A percentile compares a stretch with the other conserved stretches of the same genome.
These are phyloP conservation scores for Fagus sylvatica DNA, from an alignment of 306 rosid species.

Conservation along the genomic window DNA sequence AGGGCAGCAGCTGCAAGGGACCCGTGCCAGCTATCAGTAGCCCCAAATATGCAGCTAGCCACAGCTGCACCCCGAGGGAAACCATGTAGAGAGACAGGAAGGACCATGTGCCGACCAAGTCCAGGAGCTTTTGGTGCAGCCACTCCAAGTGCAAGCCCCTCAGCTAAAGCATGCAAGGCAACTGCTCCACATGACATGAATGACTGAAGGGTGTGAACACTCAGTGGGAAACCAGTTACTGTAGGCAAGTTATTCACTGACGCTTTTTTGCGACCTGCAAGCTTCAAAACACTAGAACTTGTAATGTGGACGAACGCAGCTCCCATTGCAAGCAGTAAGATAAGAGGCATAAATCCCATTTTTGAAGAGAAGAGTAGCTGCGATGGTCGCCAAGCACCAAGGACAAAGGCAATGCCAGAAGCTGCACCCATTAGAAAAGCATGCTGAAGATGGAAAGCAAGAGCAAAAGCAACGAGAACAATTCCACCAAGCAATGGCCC, in stretches of 20 bases:
- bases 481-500: slow-evolving; percentile 94
- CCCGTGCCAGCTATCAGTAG: slow-evolving; percentile 92
- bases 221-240: slow-evolving; percentile 51
- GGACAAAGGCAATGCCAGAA: slow-evolving; percentile 95
- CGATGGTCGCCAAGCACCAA: slow-evolving; percentile 90
- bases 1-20: slow-evolving; percentile 88
- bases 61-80: slow-evolving; percentile 99
- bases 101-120: slow-evolving; percentile 94
- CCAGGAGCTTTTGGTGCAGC: slow-evolving; percentile 99
- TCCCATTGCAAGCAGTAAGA: slow-evolving; percentile 63
- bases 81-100: slow-evolving; percentile 95
- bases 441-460: slow-evolving; percentile 78
- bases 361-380: slow-evolving; percentile 79
- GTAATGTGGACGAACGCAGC: slow-evolving; percentile 62
- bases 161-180: slow-evolving; percentile 90
- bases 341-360: slow-evolving; percentile 65
- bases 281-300: slow-evolving; percentile 57
- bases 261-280: slow-evolving; percentile 55
- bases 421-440: slow-evolving; percentile 96
- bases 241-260: slow-evolving; percentile 59
- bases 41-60: slow-evolving; percentile 94
- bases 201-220: slow-evolving; percentile 91
- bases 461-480: slow-evolving; percentile 72
- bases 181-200: slow-evolving; percentile 89
- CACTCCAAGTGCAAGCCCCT: slow-evolving; percentile 98